phyloP scores from a whole-genome alignment of 1,284 basidiomycete genomes.

The Inonotus obliquus region DNA sequence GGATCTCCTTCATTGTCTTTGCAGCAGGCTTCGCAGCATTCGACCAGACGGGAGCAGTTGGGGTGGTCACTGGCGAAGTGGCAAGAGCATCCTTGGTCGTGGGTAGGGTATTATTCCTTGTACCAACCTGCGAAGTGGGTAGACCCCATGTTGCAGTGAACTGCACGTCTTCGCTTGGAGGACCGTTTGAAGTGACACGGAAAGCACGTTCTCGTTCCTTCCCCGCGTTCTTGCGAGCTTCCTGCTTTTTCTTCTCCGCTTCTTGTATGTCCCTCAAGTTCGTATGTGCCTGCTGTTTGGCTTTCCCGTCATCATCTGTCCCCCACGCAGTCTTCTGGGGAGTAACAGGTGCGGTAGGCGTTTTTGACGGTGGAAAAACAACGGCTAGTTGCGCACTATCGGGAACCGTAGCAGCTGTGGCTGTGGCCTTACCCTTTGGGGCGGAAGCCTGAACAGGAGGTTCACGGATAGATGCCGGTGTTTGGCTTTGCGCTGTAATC shows the following conservation, averaged over 20 bases:
- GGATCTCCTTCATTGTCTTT: slow-evolving; percentile 97
- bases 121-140: slow-evolving; percentile 65
- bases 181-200: slow-evolving; percentile 32
- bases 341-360: slow-evolving; percentile 4
- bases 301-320: slow-evolving; percentile 58
- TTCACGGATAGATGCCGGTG: not conserved
- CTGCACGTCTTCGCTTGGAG: slow-evolving; percentile 47
- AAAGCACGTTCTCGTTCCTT: slow-evolving; percentile 56
- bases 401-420: slow-evolving; percentile 19
- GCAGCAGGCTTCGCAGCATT: slow-evolving; percentile 48
- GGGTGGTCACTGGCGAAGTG: slow-evolving; percentile 24
- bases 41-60: slow-evolving; percentile 59
- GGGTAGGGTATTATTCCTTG: slow-evolving; percentile 36
- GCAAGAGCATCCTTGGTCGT: slow-evolving; percentile 34
- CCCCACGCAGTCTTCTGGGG: slow-evolving; percentile 51
- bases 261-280: slow-evolving; percentile 95
- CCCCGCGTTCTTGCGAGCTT: slow-evolving; percentile 63
- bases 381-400: slow-evolving; percentile 19
- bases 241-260: slow-evolving; percentile 79
- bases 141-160: slow-evolving; percentile 77
- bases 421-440: slow-evolving; percentile 22
- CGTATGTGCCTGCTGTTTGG: slow-evolving; percentile 43
- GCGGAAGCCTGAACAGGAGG: slow-evolving; percentile 28
- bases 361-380: slow-evolving; percentile 22
- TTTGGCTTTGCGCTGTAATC: not conserved